Conservation (phyloP, 1,284 basidiomycete genomes). For the Moesziomyces parantarcticus region DNA sequence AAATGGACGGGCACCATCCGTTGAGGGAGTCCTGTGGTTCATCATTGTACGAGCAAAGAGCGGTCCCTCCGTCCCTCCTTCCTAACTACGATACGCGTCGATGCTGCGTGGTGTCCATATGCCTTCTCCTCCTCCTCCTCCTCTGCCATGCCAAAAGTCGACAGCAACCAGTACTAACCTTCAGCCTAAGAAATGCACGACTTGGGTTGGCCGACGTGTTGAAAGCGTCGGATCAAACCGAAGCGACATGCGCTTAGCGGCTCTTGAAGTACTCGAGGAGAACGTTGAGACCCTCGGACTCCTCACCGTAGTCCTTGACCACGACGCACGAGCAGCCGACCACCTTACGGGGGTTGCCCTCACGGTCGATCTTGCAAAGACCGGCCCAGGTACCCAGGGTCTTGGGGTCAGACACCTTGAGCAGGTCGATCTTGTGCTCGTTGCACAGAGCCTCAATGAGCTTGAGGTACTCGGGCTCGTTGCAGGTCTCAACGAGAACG, state of each 20-base stretch:
- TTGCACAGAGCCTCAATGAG: conserved; percentile 99
- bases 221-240: not conserved
- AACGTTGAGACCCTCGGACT: conserved; percentile 94
- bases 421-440: conserved; percentile 98
- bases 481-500: conserved; percentile 98
- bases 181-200: conserved; percentile 16
- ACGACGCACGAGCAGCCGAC: conserved; percentile 81
- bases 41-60: conserved; percentile 50
- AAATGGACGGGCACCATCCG: conserved; percentile 45
- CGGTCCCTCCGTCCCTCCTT: conserved; percentile 1
- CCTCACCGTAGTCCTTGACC: conserved; percentile 96
- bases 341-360: conserved; percentile 97
- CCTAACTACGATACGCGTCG: not conserved
- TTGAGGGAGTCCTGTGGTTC: conserved; percentile 63
- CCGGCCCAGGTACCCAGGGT: conserved; percentile 95
- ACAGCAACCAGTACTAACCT: conserved; percentile 36
- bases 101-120: not conserved
- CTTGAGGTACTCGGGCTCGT: conserved; percentile 99
- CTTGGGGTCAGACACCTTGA: conserved; percentile 97
- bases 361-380: conserved; percentile 93
- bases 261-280: conserved; percentile 97
- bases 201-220: not conserved
- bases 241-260: conserved; percentile 70
- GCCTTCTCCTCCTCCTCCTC: not conserved
- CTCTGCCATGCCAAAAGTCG: too few relatives aligned